Base-by-base conservation (phyloP, 345 rosid species). In the Populus ilicifolia region DNA sequence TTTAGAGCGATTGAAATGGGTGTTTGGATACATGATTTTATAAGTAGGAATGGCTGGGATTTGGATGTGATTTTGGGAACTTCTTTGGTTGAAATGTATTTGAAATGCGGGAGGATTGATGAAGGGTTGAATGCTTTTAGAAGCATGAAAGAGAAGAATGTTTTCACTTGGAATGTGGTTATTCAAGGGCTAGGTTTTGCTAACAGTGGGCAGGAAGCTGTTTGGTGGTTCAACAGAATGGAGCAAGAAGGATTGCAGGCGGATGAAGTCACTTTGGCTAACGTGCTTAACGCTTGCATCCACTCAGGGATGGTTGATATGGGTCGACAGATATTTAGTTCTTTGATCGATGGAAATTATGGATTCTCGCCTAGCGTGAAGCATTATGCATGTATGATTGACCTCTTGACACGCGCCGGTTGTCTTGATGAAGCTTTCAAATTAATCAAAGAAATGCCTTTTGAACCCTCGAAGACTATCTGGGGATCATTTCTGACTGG, bases 11-110 rank as follows among this genome's bases (percentile, higher is more conserved):
- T 71, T 69, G 86, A 86, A 77, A 87, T 90, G 90, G 91, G 90
- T 12, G 54, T 81, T 27, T 85, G 92, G 90, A 83, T 87, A 72
- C 93, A 88, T 82, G 89, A 86, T 70, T 84, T 82, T 78, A 73
- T 81, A 59, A 84, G 72, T 54, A 83, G 78, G 50, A 82, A 65
- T 20, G 79, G 78, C 13, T 88, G 87, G 93, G 87, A 90, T 71
- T n/a, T 90, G 78, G 90, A 90, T 84, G 82, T 82, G 82, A 82
- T 81, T 69, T 61, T 88, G 41, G 93, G 93, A 75, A 87, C 89
- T 59, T 80, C 87, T 67, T 80, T 87, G 81, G 72, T 90, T 77
- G 85, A 87, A 71, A 87, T 88, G 89, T 87, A 90, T 63, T 66
- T 73, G 67, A 87, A 84, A 77, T 88, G 88, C 73, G 88, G 90